Evolutionary conservation across 148 eudicot genomes (phyloP), one percentile per base, ranked within the genome.

Genomic region (Limonium bicolor): DNA sequence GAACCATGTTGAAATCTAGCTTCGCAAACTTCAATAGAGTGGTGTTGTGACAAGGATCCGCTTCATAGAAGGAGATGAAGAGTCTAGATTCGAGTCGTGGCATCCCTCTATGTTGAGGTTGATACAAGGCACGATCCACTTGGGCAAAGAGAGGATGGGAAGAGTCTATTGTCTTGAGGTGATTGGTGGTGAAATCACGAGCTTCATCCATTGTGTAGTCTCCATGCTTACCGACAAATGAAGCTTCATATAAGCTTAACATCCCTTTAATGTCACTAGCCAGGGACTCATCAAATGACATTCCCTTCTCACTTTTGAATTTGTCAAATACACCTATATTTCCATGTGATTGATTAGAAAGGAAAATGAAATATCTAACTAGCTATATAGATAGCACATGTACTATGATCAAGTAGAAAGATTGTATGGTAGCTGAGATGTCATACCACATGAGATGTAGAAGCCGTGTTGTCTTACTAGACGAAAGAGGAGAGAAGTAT

Each of bases 1-100:
- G 80, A 30, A 73, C 34, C 17, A 53, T 22, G 50, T 70, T 69
- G 46, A 73, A 77, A 44, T 73, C 74, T 13, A 61, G 27, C 25
- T 73, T 73, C 3, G 77, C 69, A 6, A 77, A 60, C 19, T 3
- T 38, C 7, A 77, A 52, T 5, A 77, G 15, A 2, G 4, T 9
- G 21, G 49, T 5, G 43, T 56, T 26, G 33, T 54, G 65, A 5
- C 39, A 34, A 28, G 61, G 53, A 3, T 54, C 46, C n/a, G 55
- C 9, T 10, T 63, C 55, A 14, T 66, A 74, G 35, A 66, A 16
- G 0, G 70, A 22, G 0, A 78, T 67, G 17, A 57, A 60, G n/a
- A 48, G 51, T 41, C 62, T 63, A 4, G 76, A 56, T 27, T 67
- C 78, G 0, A 74, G 19, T 14, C 82, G 60, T 21, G 55, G 26